Base-by-base conservation (phyloP, 495 filamentous ascomycete species). In the Viridothelium virens region DNA sequence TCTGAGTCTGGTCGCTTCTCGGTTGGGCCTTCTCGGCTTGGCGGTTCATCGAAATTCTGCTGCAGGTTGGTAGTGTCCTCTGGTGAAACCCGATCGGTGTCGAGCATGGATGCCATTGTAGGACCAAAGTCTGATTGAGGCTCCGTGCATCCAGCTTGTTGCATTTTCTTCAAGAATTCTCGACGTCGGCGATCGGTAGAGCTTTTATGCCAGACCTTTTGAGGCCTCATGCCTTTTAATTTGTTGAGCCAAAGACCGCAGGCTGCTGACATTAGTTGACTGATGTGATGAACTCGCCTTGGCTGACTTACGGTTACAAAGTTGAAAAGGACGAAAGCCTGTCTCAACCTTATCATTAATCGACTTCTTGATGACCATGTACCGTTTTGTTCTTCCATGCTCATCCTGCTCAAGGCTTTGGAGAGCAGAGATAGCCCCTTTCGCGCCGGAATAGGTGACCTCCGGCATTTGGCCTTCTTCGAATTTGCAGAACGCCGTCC, bases 171-270 rank as follows among this genome's bases (percentile, higher is more conserved):
- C 48, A 61, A 38, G 63, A 38, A 44, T 46, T 63, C 39, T 62
- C 47, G 12, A 53, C 36, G 34, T 7, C 59, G 25, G 34, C 59
- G 48, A 71, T 69, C 48, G 38, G 70, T 68, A 38, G 74, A 33
- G 50, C 66, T 81, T 64, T 89, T 89, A 67, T 87, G 87, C 93
- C 93, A 98, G 66, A 87, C 85, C 56, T 91, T 85, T 61, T 85
- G 80, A 1, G 94, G 94, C 7, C 94, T 84, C 82, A 96, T 96
- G 38, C 74, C 80, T 72, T 89, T 91, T 73, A 87, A 90, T 70
- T 96, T 96, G 50, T 87, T 85, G 66, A 97, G 84, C 92, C 91
- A 98, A 39, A 98, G 83, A 14, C 94, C 94, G 71, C 94, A 98
- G 70, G 94, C 84, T 86, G 62, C 33, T 46, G 39, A 65, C 56